A percentile compares a stretch with the other conserved stretches of the same genome.
Conservation (phyloP, 129 eudicot genomes). For the Lactuca saligna region DNA sequence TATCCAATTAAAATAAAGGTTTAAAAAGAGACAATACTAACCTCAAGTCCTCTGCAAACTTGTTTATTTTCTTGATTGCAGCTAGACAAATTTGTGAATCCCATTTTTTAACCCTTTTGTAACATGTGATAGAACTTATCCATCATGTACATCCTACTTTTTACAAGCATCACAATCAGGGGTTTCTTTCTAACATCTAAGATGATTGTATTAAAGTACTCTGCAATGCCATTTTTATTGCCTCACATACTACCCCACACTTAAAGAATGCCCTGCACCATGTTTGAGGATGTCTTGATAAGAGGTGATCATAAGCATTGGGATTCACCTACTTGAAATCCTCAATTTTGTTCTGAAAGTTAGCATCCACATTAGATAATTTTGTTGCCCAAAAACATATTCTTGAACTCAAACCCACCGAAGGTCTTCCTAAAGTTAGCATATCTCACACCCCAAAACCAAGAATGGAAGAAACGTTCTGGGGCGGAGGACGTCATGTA, state of each 20-base stretch:
- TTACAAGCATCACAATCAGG: constrained; percentile 1
- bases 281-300: not conserved
- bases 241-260: not conserved
- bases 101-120: too few species aligned
- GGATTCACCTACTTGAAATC: not conserved
- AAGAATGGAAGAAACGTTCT: too few species aligned
- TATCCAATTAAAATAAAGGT: too few species aligned
- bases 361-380: too few species aligned
- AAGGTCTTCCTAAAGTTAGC: constrained; percentile 14
- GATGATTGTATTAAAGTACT: constrained; percentile 8
- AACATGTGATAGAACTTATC: not conserved
- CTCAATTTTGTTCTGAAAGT: not conserved
- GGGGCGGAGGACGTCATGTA: too few species aligned
- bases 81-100: too few species aligned
- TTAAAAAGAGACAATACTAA: too few species aligned
- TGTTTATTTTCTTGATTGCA: too few species aligned
- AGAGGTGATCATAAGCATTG: not conserved
- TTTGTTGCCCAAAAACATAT: not conserved
- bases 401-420: not conserved
- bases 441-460: not conserved
- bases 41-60: too few species aligned
- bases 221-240: constrained; percentile 1
- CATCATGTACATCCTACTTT: not conserved
- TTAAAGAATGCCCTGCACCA: constrained; percentile 8
- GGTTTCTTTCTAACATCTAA: constrained; percentile 8